These are phyloP conservation scores for Torulaspora indica DNA, from an alignment of 805 yeast genomes.

Conservation along the genomic window DNA sequence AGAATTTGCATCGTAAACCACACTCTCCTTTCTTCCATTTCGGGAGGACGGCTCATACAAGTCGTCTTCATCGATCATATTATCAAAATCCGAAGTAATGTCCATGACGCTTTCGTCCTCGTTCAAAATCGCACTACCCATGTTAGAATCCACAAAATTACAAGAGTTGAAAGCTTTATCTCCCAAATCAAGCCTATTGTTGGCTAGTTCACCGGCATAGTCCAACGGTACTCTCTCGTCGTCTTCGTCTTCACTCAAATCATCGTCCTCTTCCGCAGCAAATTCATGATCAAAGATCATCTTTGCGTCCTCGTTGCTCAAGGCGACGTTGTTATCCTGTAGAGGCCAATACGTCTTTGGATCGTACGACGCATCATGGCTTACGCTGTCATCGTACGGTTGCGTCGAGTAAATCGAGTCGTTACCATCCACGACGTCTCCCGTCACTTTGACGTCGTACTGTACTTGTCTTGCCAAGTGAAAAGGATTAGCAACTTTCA, in stretches of 20 bases:
- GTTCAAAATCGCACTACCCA: not conserved
- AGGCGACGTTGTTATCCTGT: constrained; percentile 25
- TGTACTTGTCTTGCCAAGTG: constrained; percentile 7
- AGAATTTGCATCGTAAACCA: constrained; percentile 14
- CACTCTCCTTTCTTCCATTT: constrained; percentile 15
- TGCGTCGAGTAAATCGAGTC: constrained; percentile 18
- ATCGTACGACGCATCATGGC: constrained; percentile 18
- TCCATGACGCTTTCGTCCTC: constrained; percentile 1
- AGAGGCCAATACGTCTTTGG: constrained; percentile 25
- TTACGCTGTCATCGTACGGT: constrained; percentile 15
- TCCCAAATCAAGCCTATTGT: not conserved
- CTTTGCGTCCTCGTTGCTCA: constrained; percentile 30
- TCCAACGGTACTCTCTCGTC: constrained; percentile 18
- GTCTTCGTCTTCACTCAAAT: constrained; percentile 28
- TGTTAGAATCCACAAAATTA: constrained; percentile 15
- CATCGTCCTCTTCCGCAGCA: constrained; percentile 22
- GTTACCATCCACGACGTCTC: constrained; percentile 13
- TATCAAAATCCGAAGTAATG: constrained; percentile 9
- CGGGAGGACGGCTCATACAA: constrained; percentile 17
- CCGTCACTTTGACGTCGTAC: constrained; percentile 17
- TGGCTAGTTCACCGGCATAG: constrained; percentile 1
- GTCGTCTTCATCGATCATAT: constrained; percentile 23
- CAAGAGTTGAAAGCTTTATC: constrained; percentile 9
- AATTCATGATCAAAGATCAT: constrained; percentile 33
- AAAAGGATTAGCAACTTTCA: constrained; percentile 22